phyloP scores from a whole-genome alignment of 108 stramenopile genomes.

The Aurantiochytrium sp. region DNA sequence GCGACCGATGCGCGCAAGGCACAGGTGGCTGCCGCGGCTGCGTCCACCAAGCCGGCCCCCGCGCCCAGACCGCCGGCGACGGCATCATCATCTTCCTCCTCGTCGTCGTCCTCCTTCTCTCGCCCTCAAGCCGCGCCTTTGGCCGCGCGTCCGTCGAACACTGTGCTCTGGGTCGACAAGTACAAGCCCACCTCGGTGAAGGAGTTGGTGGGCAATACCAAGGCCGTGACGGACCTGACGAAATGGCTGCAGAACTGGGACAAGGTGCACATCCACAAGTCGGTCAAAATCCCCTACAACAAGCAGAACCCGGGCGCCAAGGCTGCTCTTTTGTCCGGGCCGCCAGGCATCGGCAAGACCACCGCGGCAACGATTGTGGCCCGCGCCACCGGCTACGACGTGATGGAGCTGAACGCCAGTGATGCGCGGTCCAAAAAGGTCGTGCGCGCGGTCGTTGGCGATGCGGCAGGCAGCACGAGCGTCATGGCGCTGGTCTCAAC shows the following conservation, averaged over 20 bases:
- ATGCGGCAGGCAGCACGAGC: background rate
- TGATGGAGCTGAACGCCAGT: conserved; percentile 90
- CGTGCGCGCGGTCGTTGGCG: conserved; percentile 32
- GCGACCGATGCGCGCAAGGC: conserved; percentile 30
- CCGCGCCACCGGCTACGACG: conserved; percentile 72
- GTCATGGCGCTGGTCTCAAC: background rate
- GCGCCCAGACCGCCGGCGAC: background rate
- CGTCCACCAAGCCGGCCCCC: background rate
- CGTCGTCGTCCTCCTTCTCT: conserved; percentile 34
- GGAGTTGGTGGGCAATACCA: conserved; percentile 74
- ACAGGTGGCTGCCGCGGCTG: background rate
- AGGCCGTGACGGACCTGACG: conserved; percentile 60
- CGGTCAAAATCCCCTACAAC: background rate
- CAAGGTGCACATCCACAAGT: conserved; percentile 38
- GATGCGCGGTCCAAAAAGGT: conserved; percentile 87
- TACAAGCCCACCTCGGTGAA: conserved; percentile 65
- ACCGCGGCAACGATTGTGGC: conserved; percentile 85
- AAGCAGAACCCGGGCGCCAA: conserved; percentile 64
- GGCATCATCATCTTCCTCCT: background rate
- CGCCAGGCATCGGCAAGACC: conserved; percentile 91
- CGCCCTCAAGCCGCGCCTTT: too few species aligned
- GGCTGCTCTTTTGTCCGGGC: conserved; percentile 88
- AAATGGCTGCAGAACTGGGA: conserved; percentile 75
- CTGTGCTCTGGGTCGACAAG: conserved; percentile 84
- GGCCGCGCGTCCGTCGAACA: too few species aligned